Base-by-base conservation (phyloP, 2,329 filamentous ascomycete genomes). In the Fusarium nygamai region DNA sequence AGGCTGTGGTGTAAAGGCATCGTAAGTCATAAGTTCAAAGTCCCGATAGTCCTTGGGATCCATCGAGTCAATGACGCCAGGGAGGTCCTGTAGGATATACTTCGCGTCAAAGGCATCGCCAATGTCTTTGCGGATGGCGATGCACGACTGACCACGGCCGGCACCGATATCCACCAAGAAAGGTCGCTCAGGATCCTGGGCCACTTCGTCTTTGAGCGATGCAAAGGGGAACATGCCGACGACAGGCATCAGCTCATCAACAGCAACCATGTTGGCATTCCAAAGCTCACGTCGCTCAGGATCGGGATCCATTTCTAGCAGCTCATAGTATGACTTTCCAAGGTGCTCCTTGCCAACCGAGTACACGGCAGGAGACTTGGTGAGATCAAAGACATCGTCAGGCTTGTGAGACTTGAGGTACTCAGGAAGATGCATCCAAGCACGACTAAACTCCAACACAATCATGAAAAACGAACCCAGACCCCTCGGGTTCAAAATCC, bases 171-270 rank as follows among this genome's bases (percentile, higher is more conserved):
- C 81, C 19, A 82, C 80, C 20, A 82, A 61, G 53, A 78, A 81
- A 2, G 80, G 70, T 7, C 80, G 74, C 24, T 78, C 74, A 0
- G 80, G 80, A 19, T 81, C 75, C 51, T 76, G 67, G 29, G 78
- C 69, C 6, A 81, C 80, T 31, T 78, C 75, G 5, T 78, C 75
- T 56, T 77, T 78, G 6, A 82, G 69, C 6, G 78, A 75, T 3
- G 71, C 65, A 57, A 81, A 82, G 3, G 80, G 81, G n/a, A 82
- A 83, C 81, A 82, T 83, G 57, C 81, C 81, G 6, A 71, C 46
- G 20, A 82, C 78, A 13, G 81, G 81, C 75, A 82, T 82, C 27
- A 81, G 56, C 56, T 80, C 75, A 22, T 81, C 80, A 24, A 80
- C 75, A 51, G 76, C 75, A 43, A 79, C 76, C 72, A 83, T 78